Evolutionary conservation across 2,329 filamentous ascomycete species (phyloP), one percentile per base, ranked within the genome.

Genomic region (Aspergillus eucalypticola): DNA sequence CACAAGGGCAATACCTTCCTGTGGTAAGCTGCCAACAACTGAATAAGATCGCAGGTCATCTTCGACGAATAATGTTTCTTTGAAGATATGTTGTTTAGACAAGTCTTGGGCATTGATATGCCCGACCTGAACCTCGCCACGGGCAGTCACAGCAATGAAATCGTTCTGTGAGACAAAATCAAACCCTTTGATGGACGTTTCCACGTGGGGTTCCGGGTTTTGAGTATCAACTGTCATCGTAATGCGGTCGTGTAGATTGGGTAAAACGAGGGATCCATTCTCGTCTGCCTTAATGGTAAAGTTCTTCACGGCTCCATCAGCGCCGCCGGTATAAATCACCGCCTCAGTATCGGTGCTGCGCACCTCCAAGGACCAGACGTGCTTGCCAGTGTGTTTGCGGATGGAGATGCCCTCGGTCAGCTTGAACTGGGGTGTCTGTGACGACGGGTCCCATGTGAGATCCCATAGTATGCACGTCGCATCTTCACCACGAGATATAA

Each of bases 401-500:
- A 86, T 84, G 7, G 83, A 86, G 2, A 82, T 79, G 2, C 82
- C 71, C 54, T 90, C 67, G 21, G 25, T 67, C 41, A 76, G 63
- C 2, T 63, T 58, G 51, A 71, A 73, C 19, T 63, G 56, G 8
- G 62, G 61, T 44, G 38, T 53, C 10, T 65, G 56, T 2, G 38
- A 51, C 4, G 65, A 61, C 41, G 55, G 56, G 15, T 67, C 64
- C 59, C n/a, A 87, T 0, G 74, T 73, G 8, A 90, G 72, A 48
- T 79, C 79, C 92, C 93, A 97, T 62, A 84, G 80, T 67, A 93
- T 88, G 56, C 86, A 84, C 5, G 90, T 90, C 8, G 89, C 86
- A 75, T 97, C 93, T 76, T 97, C 93, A 10, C 93, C 92, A 66
- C 92, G 90, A 0, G 94, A 96, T 42, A 91, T 82, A 0, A 96